Evolutionary conservation across 495 filamentous ascomycete genomes (phyloP).

Genomic region (Chaetomium cochliodes): DNA sequence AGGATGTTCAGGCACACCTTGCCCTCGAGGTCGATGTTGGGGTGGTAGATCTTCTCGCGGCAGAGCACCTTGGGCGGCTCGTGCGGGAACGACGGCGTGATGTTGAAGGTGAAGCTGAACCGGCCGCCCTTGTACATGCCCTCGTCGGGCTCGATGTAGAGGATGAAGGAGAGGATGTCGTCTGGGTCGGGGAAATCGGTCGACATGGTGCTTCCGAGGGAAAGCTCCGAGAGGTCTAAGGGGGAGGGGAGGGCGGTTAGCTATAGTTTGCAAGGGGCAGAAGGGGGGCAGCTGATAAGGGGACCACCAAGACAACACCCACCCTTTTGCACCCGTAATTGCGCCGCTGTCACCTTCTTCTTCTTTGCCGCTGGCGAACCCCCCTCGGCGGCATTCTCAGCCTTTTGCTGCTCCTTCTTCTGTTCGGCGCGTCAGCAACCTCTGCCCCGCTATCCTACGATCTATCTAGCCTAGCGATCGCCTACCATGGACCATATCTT

Average conservation of each 20-base stretch:
- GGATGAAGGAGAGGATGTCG: constrained; percentile 92
- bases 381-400: constrained; percentile 78
- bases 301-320: constrained; percentile 3
- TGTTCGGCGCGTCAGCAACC: constrained; percentile 37
- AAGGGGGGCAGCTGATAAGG: not conserved
- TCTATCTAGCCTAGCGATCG: not conserved
- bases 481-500: constrained; percentile 99
- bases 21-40: constrained; percentile 96
- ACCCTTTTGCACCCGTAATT: constrained; percentile 97
- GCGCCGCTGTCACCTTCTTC: constrained; percentile 96
- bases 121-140: constrained; percentile 92
- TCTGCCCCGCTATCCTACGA: constrained; percentile 18
- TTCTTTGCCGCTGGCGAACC: constrained; percentile 68
- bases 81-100: constrained; percentile 94
- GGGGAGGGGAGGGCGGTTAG: constrained; percentile 3
- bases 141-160: constrained; percentile 93
- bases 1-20: constrained; percentile 98
- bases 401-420: constrained; percentile 95
- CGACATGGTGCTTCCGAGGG: constrained; percentile 86
- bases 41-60: constrained; percentile 97
- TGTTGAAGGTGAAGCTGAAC: constrained; percentile 88
- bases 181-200: constrained; percentile 91
- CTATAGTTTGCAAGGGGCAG: not conserved
- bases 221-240: constrained; percentile 87
- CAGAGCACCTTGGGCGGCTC: constrained; percentile 98